Evolutionary conservation across 2,329 filamentous ascomycete species (phyloP), one percentile per base, ranked within the genome.

Genomic region (Aspergillus udagawae): DNA sequence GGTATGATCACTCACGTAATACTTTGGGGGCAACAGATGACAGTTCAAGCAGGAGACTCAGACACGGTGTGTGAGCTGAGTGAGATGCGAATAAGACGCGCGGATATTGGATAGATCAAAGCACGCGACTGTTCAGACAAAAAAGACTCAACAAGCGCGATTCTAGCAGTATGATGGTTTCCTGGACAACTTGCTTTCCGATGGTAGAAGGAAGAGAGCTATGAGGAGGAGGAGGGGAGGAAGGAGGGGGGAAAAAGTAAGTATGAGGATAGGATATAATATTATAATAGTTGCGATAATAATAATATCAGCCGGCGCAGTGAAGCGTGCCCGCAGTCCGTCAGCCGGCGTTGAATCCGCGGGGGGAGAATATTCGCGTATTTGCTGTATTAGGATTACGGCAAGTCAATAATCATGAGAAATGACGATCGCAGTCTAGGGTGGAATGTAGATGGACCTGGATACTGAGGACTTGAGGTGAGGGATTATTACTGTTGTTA

Each of bases 31-130:
- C n/a, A 21, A 14, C 44, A 47, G 44, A 47, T 25, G 44, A 23
- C 17, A 45, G 42, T 45, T 21, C 44, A 23, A 47, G 23, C 9
- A 14, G 44, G 14, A 47, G 57, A 53, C 57, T 56, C 54, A 62
- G 57, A 57, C 53, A 59, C 59, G 61, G 56, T 56, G 56, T 49
- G 42, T 52, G 52, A 51, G 56, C 51, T 32, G 52, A 59, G 56
- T 54, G 54, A 53, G 45, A 57, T 62, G 63, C 62, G 62, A 65
- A 21, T 64, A 59, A 59, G 59, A 64, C 60, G 62, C 63, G 63
- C 61, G 54, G 52, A 52, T 61, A 56, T 38, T 51, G 52, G 50
- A 50, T 53, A 44, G 54, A 54, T 57, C 59, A 38, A 57, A 55
- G 44, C 51, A 63, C 59, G 61, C 60, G 62, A 58, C 54, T 17